Conservation (phyloP, 176 grass and related monocot genomes). For the Rhynchospora pubera region DNA sequence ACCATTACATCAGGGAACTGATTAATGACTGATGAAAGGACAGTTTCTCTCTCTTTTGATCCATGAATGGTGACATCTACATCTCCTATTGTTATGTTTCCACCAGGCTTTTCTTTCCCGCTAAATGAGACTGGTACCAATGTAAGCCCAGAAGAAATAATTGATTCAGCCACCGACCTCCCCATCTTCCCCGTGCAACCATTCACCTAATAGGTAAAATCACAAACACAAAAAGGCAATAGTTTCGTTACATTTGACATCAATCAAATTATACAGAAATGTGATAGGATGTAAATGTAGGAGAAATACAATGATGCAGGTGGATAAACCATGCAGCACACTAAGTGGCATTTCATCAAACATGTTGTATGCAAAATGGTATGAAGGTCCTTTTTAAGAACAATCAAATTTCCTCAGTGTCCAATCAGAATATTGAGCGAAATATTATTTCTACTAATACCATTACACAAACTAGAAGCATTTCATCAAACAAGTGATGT, state of each 20-base stretch:
- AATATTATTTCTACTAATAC: background rate
- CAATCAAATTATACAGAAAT: background rate
- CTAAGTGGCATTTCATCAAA: background rate
- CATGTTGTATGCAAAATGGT: background rate
- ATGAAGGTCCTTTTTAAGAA: background rate
- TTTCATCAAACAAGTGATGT: background rate
- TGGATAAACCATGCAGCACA: background rate
- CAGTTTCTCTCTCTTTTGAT: conserved; percentile 52
- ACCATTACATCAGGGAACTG: conserved; percentile 71
- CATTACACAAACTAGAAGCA: background rate
- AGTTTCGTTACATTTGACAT: background rate
- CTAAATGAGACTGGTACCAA: conserved; percentile 83
- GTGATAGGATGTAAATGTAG: background rate
- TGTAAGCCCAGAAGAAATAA: conserved; percentile 52
- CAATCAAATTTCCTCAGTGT: background rate
- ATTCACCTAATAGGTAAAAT: conserved; percentile 51
- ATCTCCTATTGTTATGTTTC: conserved; percentile 42
- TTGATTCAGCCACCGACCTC: conserved; percentile 52
- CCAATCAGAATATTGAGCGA: background rate
- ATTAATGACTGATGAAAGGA: conserved; percentile 58
- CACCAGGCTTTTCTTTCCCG: conserved; percentile 46
- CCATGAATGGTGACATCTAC: conserved; percentile 57
- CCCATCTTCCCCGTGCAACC: conserved; percentile 90
- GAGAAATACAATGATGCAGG: background rate
- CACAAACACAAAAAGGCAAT: background rate